Evolutionary conservation across 306 rosid genomes (phyloP).

Genomic region (Quercus wislizeni): DNA sequence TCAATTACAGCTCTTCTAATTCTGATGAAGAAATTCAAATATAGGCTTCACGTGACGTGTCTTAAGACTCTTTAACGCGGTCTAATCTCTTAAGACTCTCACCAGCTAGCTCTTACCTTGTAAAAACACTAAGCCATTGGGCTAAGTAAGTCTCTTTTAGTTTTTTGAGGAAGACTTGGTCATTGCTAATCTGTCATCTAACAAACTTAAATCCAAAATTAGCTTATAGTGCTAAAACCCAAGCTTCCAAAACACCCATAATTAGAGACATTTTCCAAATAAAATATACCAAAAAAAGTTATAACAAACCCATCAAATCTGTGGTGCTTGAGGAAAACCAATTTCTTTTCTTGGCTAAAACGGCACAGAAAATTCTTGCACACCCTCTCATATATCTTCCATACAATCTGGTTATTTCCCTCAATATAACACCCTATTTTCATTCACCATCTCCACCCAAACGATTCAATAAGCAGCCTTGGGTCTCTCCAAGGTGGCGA

Average conservation of each 20-base stretch:
- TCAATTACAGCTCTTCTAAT: no score
- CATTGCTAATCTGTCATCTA: neutral
- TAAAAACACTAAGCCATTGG: no score
- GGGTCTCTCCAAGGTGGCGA: conserved; percentile 13
- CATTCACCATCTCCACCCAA: neutral
- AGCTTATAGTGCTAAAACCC: conserved; percentile 13
- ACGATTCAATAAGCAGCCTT: conserved; percentile 24
- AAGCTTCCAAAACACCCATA: conserved; percentile 9
- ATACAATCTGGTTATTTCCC: neutral
- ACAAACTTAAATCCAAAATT: conserved; percentile 16
- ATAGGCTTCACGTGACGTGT: no score
- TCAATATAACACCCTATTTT: conserved; percentile 21
- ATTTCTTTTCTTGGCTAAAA: neutral
- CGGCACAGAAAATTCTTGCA: conserved; percentile 32
- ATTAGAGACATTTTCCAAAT: conserved; percentile 13
- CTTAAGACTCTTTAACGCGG: no score
- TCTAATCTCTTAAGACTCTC: no score
- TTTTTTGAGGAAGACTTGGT: neutral
- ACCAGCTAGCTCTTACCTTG: no score
- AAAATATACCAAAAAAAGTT: neutral
- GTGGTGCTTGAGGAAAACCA: neutral
- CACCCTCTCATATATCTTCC: conserved; percentile 19
- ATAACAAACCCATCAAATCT: conserved; percentile 17
- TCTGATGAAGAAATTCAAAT: no score
- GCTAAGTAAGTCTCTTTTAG: no score